Percentiles rank a stretch among this genome's conserved stretches.
Conservation (phyloP, 2,329 filamentous ascomycete genomes). For the Phyllosticta citriasiana region DNA sequence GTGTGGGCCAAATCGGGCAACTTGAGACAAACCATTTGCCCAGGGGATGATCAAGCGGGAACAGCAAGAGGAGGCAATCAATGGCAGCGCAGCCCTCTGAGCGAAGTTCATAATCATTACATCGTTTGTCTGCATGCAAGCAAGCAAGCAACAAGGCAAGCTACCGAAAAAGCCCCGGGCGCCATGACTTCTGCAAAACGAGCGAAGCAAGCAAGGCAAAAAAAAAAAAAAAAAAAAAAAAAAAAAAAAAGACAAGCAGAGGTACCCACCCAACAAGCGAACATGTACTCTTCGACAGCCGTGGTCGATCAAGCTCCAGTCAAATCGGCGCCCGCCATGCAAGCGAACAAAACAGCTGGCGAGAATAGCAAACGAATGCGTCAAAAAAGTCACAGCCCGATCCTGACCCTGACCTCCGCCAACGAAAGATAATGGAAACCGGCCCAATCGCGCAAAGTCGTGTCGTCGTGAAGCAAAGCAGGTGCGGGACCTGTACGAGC, state of each 20-base stretch:
- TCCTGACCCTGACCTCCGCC: neutral
- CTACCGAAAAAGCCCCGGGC: neutral
- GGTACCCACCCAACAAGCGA: neutral
- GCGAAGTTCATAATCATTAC: neutral
- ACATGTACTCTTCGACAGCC: neutral
- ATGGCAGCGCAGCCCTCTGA: neutral
- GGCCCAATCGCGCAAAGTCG: neutral
- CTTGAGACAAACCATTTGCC: neutral
- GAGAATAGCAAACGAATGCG: neutral
- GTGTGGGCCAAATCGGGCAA: neutral
- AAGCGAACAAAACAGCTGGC: neutral
- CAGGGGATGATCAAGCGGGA: neutral
- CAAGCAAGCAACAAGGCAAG: neutral
- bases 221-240: no score
- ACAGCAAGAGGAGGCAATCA: neutral
- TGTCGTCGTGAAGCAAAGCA: neutral
- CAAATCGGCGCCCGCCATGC: neutral
- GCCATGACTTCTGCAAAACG: neutral
- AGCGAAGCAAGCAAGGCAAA: neutral
- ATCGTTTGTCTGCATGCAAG: neutral
- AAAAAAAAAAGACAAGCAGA: neutral
- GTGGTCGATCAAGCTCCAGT: neutral
- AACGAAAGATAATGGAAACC: neutral
- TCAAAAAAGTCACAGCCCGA: neutral
- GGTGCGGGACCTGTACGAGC: neutral